These are phyloP conservation scores for Clonostachys sp. DNA, from an alignment of 2,329 filamentous ascomycete species.

Conservation along the genomic window DNA sequence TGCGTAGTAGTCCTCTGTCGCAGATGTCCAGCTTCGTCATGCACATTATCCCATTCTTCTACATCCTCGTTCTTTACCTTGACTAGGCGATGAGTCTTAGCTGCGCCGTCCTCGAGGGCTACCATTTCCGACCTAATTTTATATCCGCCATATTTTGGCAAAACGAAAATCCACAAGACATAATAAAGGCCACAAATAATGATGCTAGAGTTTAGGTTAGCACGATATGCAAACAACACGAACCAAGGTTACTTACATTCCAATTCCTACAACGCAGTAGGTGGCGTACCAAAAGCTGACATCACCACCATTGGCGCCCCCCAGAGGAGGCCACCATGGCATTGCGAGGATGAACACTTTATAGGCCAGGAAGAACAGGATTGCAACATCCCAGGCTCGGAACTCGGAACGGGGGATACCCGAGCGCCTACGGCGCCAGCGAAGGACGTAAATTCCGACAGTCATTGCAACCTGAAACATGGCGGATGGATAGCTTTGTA, in stretches of 20 bases:
- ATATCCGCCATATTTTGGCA: constrained; percentile 51
- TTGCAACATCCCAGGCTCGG: constrained; percentile 50
- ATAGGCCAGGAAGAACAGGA: constrained; percentile 55
- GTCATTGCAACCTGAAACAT: constrained; percentile 55
- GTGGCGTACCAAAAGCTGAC: constrained; percentile 74
- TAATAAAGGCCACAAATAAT: constrained; percentile 53
- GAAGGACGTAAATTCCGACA: constrained; percentile 52
- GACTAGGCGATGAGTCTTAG: constrained; percentile 40
- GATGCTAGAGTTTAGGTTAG: constrained; percentile 29
- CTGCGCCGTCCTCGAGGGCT: constrained; percentile 38
- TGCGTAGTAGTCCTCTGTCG: constrained; percentile 1
- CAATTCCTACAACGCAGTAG: constrained; percentile 61
- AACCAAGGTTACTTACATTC: constrained; percentile 42
- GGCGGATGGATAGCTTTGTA: constrained; percentile 52
- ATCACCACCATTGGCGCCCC: constrained; percentile 54
- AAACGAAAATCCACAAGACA: constrained; percentile 48
- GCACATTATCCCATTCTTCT: constrained; percentile 50
- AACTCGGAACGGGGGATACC: constrained; percentile 46
- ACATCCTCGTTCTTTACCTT: constrained; percentile 47
- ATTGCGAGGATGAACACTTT: constrained; percentile 62
- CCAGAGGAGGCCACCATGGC: constrained; percentile 66
- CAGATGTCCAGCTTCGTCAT: constrained; percentile 42
- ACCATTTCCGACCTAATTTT: constrained; percentile 50
- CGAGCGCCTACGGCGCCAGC: constrained; percentile 45
- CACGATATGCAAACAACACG: background rate